phyloP scores from a whole-genome alignment of 768 basidiomycete genomes.

The Termitomyces sp. region DNA sequence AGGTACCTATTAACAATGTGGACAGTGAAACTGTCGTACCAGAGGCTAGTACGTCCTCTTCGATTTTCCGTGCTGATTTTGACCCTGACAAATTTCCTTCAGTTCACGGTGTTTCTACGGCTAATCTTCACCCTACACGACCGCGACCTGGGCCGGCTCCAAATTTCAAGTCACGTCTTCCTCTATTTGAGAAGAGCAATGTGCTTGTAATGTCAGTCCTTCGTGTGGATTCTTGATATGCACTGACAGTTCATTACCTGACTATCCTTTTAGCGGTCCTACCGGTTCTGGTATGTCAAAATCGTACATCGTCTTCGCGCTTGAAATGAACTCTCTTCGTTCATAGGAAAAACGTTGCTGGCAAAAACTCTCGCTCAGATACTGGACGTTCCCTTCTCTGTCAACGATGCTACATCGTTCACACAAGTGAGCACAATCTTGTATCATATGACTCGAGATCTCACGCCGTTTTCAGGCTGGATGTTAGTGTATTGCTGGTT shows the following conservation, averaged over 20 bases:
- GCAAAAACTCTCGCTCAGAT: conserved; percentile 90
- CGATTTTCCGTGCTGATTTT: not conserved
- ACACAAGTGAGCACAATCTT: conserved; percentile 61
- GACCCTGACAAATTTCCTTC: not conserved
- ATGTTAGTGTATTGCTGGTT: conserved; percentile 45
- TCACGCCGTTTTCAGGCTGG: conserved; percentile 48
- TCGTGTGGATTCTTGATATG: not conserved
- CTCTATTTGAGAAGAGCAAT: conserved; percentile 92
- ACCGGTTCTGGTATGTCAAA: conserved; percentile 70
- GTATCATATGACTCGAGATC: not conserved
- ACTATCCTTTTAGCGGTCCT: conserved; percentile 58
- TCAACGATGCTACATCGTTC: conserved; percentile 90
- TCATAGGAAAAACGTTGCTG: conserved; percentile 80
- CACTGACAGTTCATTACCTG: not conserved
- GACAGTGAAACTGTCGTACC: conserved; percentile 4
- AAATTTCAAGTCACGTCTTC: conserved; percentile 41
- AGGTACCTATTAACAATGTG: conserved; percentile 18
- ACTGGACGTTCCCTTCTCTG: conserved; percentile 91
- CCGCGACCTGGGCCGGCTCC: conserved; percentile 31
- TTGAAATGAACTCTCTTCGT: conserved; percentile 1
- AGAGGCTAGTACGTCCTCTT: conserved; percentile 16
- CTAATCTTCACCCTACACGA: conserved; percentile 61
- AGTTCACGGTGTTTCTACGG: conserved; percentile 42
- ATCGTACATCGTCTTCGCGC: not conserved
- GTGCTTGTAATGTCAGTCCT: conserved; percentile 79